Evolutionary conservation across 345 rosid genomes (phyloP).

Genomic region (Pistacia vera): DNA sequence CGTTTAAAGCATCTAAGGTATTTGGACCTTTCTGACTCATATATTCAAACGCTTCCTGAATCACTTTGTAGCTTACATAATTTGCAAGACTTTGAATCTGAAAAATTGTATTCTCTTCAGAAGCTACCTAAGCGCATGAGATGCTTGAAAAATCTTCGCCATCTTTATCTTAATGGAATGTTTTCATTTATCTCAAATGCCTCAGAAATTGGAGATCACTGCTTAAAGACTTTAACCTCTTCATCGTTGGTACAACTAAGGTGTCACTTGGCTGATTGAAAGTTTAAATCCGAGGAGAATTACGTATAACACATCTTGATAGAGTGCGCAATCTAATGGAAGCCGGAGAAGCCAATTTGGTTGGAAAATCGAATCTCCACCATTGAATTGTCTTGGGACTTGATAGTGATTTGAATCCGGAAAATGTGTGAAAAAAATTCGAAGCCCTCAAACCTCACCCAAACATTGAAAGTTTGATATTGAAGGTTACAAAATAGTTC

Average conservation of each 20-base stretch:
- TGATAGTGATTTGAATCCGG: not conserved
- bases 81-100: slow-evolving; percentile 8
- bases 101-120: not conserved
- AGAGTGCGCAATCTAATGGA: not conserved
- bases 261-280: slow-evolving; percentile 9
- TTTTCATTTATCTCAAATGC: not conserved
- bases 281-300: not conserved
- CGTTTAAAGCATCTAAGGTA: slow-evolving; percentile 4
- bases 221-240: slow-evolving; percentile 14
- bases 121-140: slow-evolving; percentile 7
- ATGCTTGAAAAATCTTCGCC: slow-evolving; percentile 7
- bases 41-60: not conserved
- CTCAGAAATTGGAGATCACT: slow-evolving; percentile 7
- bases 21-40: not conserved
- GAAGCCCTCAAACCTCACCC: slow-evolving; percentile 17
- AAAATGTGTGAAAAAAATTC: slow-evolving; percentile 5
- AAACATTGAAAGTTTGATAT: not conserved
- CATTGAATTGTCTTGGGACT: not conserved
- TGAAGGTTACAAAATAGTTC: not conserved
- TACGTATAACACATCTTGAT: slow-evolving; percentile 6
- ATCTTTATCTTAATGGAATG: not conserved
- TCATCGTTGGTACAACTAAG: slow-evolving; percentile 14
- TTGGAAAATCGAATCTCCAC: slow-evolving; percentile 4
- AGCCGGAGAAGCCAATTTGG: slow-evolving; percentile 23
- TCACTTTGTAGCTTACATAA: slow-evolving; percentile 2